phyloP scores from a whole-genome alignment of 73 alveolate species.

The Paraurostyla sp. region DNA sequence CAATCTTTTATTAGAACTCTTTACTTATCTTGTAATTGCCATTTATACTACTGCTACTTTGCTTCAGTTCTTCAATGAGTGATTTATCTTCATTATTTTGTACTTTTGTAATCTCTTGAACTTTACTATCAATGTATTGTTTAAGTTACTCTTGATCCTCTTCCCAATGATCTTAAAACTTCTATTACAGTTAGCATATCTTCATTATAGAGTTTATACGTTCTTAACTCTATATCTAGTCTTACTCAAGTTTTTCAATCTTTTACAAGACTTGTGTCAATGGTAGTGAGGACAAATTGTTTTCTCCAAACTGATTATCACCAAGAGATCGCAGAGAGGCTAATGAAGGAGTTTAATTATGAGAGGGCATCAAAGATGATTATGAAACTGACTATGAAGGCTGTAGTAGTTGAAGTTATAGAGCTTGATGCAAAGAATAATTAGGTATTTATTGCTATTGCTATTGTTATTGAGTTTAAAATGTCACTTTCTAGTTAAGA shows the following conservation, averaged over 20 bases:
- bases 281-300: not conserved
- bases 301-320: not conserved
- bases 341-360: not conserved
- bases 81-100: not conserved
- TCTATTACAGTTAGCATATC: not conserved
- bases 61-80: not conserved
- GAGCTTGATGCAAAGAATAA: too few species aligned
- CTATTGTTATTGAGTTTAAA: not conserved
- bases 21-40: not conserved
- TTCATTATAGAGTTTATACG: not conserved
- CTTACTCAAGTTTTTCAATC: not conserved
- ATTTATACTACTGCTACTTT: not conserved
- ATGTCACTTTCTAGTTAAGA: not conserved
- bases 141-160: not conserved
- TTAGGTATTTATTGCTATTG: not conserved
- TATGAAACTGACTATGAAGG: too few species aligned
- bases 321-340: not conserved
- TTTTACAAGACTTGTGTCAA: not conserved
- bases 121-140: not conserved
- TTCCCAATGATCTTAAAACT: conserved; percentile 8
- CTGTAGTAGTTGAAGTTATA: too few species aligned
- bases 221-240: not conserved
- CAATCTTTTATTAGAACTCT: not conserved
- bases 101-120: not conserved
- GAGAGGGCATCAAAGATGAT: too few species aligned